Base-by-base conservation (phyloP, 495 filamentous ascomycete species). In the Aspergillus asperescens region DNA sequence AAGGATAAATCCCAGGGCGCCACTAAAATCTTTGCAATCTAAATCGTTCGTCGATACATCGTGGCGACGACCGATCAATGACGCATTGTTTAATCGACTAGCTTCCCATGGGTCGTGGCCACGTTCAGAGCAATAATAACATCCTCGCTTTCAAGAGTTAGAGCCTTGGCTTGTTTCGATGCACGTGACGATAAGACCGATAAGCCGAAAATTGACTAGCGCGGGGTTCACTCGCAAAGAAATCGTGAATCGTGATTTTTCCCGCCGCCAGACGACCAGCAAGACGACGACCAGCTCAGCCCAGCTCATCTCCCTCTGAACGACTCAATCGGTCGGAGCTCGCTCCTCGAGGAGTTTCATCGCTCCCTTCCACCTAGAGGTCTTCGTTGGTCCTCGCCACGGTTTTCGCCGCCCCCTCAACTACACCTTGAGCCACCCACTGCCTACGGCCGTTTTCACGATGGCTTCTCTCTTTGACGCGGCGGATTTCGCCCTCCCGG, bases 401-500 rank as follows among this genome's bases (percentile, higher is more conserved):
- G 7, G 43, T 19, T 25, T n/a, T 19, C 23, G 23, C 23, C 44
- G 40, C 31, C 34, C 19, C 48, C 44, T 35, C 48, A 31, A 49
- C 46, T 16, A 8, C 31, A 41, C 18, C 13, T 50, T 29, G 46
- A 40, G 35, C 48, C 48, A 47, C 43, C 55, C 38, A 34, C 54
- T 46, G 40, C 44, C 46, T 27, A 35, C 52, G 19, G 40, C 25
- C 47, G 50, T 42, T 50, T 48, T 59, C 55, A 69, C 32, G 23
- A 75, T 74, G 73, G 55, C 67, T 57, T 60, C 64, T 15, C 43
- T 57, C 20, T 38, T 46, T 58, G 62, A 72, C 50, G 58, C 55
- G 39, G 61, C 62, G 9, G 78, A 68, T 45, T 50, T 81, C 40
- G 71, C 77, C 52, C 66, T 78, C 52, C 70, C 74, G n/a, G 80